phyloP scores from a whole-genome alignment of 306 rosid species.

The Gleditsia sinensis region DNA sequence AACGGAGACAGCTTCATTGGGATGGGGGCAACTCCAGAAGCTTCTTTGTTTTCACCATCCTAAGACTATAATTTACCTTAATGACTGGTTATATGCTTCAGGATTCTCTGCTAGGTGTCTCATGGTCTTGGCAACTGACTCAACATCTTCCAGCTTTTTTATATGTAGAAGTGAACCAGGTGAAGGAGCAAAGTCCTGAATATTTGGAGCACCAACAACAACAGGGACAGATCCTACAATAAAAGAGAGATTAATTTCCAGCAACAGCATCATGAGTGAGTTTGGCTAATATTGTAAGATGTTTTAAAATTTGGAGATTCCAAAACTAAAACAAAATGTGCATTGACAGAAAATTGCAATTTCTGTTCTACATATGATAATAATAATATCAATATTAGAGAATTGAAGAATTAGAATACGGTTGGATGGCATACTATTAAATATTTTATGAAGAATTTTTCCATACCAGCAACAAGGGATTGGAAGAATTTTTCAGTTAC shows the following conservation, averaged over 20 bases:
- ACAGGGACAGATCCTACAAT: slow-evolving; percentile 81
- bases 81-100: slow-evolving; percentile 77
- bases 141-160: slow-evolving; percentile 64
- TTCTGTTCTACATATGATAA: background rate
- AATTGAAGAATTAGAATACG: background rate
- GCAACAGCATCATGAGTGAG: slow-evolving; percentile 2
- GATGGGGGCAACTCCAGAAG: background rate
- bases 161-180: slow-evolving; percentile 78
- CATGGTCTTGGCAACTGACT: slow-evolving; percentile 76
- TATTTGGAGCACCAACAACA: slow-evolving; percentile 95
- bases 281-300: slow-evolving; percentile 3
- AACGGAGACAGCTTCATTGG: background rate
- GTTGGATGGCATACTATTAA: background rate
- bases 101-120: slow-evolving; percentile 72
- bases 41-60: slow-evolving; percentile 3
- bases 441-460: too few relatives aligned
- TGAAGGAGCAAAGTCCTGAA: slow-evolving; percentile 83
- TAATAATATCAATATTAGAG: background rate
- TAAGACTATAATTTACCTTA: slow-evolving; percentile 67
- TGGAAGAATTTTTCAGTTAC: slow-evolving; percentile 97
- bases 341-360: background rate
- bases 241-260: slow-evolving; percentile 33
- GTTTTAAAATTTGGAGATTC: background rate
- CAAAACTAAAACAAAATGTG: background rate
- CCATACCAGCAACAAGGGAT: slow-evolving; percentile 96